Evolutionary conservation across 2,329 filamentous ascomycete species (phyloP).

Genomic region (Colletotrichum caudatum): DNA sequence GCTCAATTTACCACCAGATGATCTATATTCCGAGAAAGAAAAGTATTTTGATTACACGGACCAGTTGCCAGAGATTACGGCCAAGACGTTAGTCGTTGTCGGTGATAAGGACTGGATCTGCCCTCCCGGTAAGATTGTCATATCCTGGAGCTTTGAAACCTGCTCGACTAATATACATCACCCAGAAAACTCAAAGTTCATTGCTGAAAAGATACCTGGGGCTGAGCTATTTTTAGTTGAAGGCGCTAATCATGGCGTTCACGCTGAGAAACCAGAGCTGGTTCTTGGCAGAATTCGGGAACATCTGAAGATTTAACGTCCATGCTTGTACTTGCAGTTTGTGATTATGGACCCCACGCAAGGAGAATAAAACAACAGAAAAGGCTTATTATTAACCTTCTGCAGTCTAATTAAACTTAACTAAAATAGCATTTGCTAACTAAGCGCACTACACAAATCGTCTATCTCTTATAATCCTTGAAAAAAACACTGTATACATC

Average conservation of each 20-base stretch:
- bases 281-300: conserved; percentile 47
- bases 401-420: background rate
- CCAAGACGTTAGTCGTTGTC: conserved; percentile 53
- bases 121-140: conserved; percentile 47
- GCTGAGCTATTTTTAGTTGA: conserved; percentile 48
- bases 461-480: background rate
- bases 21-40: conserved; percentile 50
- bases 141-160: background rate
- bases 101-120: conserved; percentile 57
- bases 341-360: background rate
- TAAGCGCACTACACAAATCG: too few species aligned
- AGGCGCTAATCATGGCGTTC: conserved; percentile 53
- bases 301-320: conserved; percentile 31
- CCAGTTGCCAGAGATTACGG: conserved; percentile 47
- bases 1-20: conserved; percentile 45
- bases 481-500: too few species aligned
- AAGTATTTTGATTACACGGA: conserved; percentile 55
- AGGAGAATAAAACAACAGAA: background rate
- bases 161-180: background rate
- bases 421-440: background rate
- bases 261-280: conserved; percentile 50
- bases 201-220: conserved; percentile 46
- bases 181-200: conserved; percentile 49
- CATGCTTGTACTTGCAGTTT: background rate
- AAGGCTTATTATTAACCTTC: background rate